Evolutionary conservation across 441 rosid species (phyloP), one percentile per base, ranked within the genome.

Genomic region (Gossypium davidsonii): DNA sequence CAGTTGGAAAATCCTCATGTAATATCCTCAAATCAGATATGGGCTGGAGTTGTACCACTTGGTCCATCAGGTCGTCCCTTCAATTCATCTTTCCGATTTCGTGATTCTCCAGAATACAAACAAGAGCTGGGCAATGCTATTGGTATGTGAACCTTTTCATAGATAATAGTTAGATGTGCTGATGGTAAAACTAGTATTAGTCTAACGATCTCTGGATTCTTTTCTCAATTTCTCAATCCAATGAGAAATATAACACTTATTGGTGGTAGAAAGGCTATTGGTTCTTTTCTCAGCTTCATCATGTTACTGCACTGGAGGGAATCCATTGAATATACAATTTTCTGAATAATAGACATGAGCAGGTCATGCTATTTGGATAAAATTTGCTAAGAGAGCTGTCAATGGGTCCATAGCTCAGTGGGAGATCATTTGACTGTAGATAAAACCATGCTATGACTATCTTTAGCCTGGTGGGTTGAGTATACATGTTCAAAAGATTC

Each of bases 111-210:
- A 69, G 97, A 91, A 71, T 95, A 95, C 85, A 95, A 95, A 78
- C 96, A 91, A 86, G 99, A 93, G 77, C 96, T 95, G 74, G 98
- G 98, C 48, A 93, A 93, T 84, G 95, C 97, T 78, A 91, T 95
- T 74, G 98, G 99, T 95, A 83, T 71, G 92, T 78, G 65, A 64
- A 62, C 26, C 73, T 78, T 67, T 23, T 73, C 48, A 65, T 75
- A 73, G 62, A 20, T 73, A 46, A 48, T 70, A 79, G 51, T 76
- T 52, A 23, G 58, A 67, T 80, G 34, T 62, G 67, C 46, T 73
- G 20, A 73, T 61, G 59, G 77, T 62, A 67, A 67, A 28, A 70
- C 67, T 55, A 74, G 14, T 74, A 34, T 71, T 49, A 62, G 62
- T 48, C 65, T 44, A 70, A 46, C 23, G 67, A 42, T 71, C 71